Conservation (phyloP, 129 eudicot genomes). For the Centaurea solstitialis region DNA sequence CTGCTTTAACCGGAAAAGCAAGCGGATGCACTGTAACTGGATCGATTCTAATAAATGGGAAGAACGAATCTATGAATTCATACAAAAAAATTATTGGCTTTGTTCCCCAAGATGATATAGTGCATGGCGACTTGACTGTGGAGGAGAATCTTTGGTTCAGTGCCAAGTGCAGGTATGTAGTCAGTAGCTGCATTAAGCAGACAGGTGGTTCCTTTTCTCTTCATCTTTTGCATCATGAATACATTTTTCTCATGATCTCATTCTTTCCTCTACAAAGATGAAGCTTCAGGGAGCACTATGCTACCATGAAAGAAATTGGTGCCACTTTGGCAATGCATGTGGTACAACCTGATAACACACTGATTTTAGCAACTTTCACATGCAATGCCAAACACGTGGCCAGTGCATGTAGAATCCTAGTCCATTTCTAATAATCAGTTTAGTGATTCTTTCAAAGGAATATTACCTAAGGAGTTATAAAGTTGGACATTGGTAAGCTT, state of each 20-base stretch:
- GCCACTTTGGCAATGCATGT: not conserved
- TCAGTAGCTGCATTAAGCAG: not conserved
- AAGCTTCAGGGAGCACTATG: not conserved
- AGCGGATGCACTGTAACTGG: constrained; percentile 79
- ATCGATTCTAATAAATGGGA: constrained; percentile 76
- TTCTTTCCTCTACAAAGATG: not conserved
- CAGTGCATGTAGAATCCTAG: too few relatives aligned
- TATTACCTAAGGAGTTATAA: too few relatives aligned
- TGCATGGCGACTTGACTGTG: constrained; percentile 93
- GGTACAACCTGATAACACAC: too few relatives aligned
- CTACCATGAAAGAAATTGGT: not conserved
- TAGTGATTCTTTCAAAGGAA: too few relatives aligned
- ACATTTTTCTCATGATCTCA: not conserved
- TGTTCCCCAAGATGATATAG: constrained; percentile 98
- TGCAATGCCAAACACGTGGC: too few relatives aligned
- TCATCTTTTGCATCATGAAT: not conserved
- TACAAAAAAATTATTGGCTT: constrained; percentile 88
- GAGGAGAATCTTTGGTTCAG: constrained; percentile 98
- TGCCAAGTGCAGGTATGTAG: constrained; percentile 83
- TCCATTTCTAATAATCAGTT: too few relatives aligned
- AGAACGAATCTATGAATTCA: constrained; percentile 62
- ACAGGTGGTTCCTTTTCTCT: not conserved
- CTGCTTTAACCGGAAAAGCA: constrained; percentile 90
- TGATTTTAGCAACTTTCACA: too few relatives aligned
- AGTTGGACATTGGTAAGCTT: too few relatives aligned